Conservation (phyloP, 345 rosid genomes). For the Raphanus raphanistrum region DNA sequence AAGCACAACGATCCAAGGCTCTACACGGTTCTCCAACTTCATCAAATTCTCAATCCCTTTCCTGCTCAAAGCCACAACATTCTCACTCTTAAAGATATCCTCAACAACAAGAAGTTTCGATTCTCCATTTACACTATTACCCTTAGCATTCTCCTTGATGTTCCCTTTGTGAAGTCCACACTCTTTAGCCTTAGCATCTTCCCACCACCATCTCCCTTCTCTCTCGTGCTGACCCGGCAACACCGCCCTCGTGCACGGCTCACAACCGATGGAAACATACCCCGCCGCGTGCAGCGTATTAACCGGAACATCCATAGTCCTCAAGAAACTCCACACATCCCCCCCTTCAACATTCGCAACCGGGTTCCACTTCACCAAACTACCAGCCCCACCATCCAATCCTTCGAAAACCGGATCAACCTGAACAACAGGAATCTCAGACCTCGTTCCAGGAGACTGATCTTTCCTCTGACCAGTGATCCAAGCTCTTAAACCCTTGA, state of each 20-base stretch:
- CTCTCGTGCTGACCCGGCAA: conserved; percentile 99
- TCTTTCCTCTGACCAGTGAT: conserved; percentile 96
- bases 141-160: conserved; percentile 40
- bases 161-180: conserved; percentile 98
- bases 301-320: conserved; percentile 83
- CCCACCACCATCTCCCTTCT: conserved; percentile 99
- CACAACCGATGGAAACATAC: conserved; percentile 88
- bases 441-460: conserved; percentile 77
- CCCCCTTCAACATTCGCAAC: conserved; percentile 70
- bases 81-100: conserved; percentile 66
- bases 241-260: conserved; percentile 91
- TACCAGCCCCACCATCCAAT: conserved; percentile 76
- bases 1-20: conserved; percentile 87
- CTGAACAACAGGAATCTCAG: conserved; percentile 83
- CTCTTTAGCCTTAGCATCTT: conserved; percentile 94
- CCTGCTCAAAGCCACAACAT: conserved; percentile 64
- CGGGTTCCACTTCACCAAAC: conserved; percentile 96
- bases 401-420: conserved; percentile 94
- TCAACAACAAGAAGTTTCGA: conserved; percentile 42
- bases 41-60: conserved; percentile 78
- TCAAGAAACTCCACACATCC: conserved; percentile 80
- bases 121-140: conserved; percentile 43
- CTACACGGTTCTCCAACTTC: conserved; percentile 63
- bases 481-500: conserved; percentile 91
- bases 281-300: conserved; percentile 75